Base-by-base conservation (phyloP, 140 eudicot genomes). In the Senecio squalidus region DNA sequence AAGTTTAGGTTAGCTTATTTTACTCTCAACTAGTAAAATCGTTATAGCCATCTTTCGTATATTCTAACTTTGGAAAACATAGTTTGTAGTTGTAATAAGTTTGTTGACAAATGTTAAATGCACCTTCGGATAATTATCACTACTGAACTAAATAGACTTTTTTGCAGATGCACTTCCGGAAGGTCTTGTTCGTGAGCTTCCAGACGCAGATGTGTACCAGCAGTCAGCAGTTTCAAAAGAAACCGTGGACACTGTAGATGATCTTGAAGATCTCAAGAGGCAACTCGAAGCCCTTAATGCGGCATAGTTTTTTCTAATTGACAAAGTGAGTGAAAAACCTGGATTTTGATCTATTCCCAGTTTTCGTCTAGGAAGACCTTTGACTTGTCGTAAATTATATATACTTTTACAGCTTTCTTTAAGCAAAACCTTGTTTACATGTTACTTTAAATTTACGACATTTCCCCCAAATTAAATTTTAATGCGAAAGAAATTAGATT, bases 101-200 rank as follows among this genome's bases (percentile, higher is more conserved):
- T n/a, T n/a, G n/a, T n/a, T n/a, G n/a, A n/a, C n/a, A n/a, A n/a
- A n/a, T n/a, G n/a, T n/a, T n/a, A n/a, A n/a, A n/a, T n/a, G n/a
- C n/a, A n/a, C n/a, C n/a, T n/a, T n/a, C n/a, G n/a, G n/a, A n/a
- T n/a, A n/a, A n/a, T n/a, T n/a, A n/a, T n/a, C n/a, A n/a, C n/a
- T n/a, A n/a, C n/a, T n/a, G n/a, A n/a, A n/a, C n/a, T n/a, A n/a
- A n/a, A n/a, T n/a, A n/a, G n/a, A n/a, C 15, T 38, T 9, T 4
- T 3, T 53, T 31, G 53, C 78, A 88, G 95, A 70, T 71, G 74
- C 74, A 24, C 82, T 89, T 18, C 94, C 97, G 1, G 97, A 85
- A 25, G 97, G 97, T 40, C 86, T 89, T 58, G 80, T 81, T 24
- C 89, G 56, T n/a, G 97, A 89, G 85, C 95, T 85, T 52, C 97